phyloP scores from a whole-genome alignment of 2,329 filamentous ascomycete species.

The Microdochium trichocladiopsis region DNA sequence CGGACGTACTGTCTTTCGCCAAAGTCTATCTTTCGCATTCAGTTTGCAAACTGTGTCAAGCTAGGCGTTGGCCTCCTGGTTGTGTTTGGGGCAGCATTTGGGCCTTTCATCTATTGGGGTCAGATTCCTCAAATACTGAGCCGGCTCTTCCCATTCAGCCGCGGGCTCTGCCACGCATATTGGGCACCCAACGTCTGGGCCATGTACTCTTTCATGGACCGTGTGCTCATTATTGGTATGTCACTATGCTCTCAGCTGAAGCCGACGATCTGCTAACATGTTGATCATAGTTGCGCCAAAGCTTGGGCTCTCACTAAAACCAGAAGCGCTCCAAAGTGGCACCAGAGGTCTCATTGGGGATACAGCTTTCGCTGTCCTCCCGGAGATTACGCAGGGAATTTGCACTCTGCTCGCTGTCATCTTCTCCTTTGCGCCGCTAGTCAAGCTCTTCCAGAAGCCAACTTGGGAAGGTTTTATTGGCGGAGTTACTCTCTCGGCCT shows the following conservation, averaged over 20 bases:
- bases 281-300: slow-evolving; percentile 63
- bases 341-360: slow-evolving; percentile 91
- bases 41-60: slow-evolving; percentile 74
- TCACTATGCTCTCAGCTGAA: slow-evolving; percentile 3
- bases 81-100: slow-evolving; percentile 77
- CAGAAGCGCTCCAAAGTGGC: slow-evolving; percentile 74
- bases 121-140: slow-evolving; percentile 80
- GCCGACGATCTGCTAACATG: slow-evolving; percentile 21
- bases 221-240: slow-evolving; percentile 74
- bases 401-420: slow-evolving; percentile 80
- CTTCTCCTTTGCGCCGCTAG: slow-evolving; percentile 72
- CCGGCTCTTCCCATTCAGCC: slow-evolving; percentile 86
- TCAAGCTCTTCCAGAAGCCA: slow-evolving; percentile 74
- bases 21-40: slow-evolving; percentile 67
- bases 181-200: slow-evolving; percentile 99
- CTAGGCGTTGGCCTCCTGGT: slow-evolving; percentile 65
- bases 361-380: slow-evolving; percentile 87
- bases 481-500: slow-evolving; percentile 85
- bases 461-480: slow-evolving; percentile 88
- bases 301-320: slow-evolving; percentile 66
- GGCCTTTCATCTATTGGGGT: slow-evolving; percentile 74
- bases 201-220: slow-evolving; percentile 86
- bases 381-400: slow-evolving; percentile 70
- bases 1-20: slow-evolving; percentile 80
- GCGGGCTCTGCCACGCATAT: slow-evolving; percentile 93